phyloP scores from a whole-genome alignment of 345 rosid species.

The Ceriops decandra region DNA sequence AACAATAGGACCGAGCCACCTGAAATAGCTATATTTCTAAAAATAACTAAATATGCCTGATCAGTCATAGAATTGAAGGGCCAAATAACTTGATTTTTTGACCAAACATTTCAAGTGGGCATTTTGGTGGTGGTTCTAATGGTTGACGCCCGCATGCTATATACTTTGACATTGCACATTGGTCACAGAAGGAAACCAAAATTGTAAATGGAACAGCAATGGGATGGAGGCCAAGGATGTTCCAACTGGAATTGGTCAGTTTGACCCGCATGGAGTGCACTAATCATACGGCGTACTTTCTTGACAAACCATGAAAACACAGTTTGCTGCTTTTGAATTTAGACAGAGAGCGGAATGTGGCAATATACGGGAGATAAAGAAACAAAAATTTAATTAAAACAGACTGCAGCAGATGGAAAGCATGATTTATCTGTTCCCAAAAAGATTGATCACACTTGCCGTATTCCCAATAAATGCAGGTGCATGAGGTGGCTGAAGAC shows the following conservation, averaged over 20 bases:
- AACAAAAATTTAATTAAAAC: too few species aligned
- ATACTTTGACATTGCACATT: too few species aligned
- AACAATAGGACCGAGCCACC: constrained; percentile 28
- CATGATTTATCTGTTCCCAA: not conserved
- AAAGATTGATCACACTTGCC: constrained; percentile 35
- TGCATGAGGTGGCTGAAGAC: constrained; percentile 81
- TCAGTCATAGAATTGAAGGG: not conserved
- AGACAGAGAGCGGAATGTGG: not conserved
- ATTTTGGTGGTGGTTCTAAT: not conserved
- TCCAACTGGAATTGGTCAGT: too few species aligned
- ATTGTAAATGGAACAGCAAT: too few species aligned
- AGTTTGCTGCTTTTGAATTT: not conserved
- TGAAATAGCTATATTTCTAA: not conserved
- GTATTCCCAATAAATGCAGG: constrained; percentile 96
- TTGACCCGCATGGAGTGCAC: not conserved
- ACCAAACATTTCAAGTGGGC: not conserved
- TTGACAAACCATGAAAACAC: not conserved
- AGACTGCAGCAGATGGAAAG: not conserved
- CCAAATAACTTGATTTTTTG: not conserved
- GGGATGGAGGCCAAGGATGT: too few species aligned
- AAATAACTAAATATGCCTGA: not conserved
- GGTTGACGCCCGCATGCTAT: not conserved
- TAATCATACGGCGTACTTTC: not conserved
- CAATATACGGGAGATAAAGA: too few species aligned
- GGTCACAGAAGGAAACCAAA: too few species aligned